A percentile compares a stretch with the other conserved stretches of the same genome.
Evolutionary conservation across 129 eudicot genomes (phyloP).

Genomic region (Saussurea involucrata): DNA sequence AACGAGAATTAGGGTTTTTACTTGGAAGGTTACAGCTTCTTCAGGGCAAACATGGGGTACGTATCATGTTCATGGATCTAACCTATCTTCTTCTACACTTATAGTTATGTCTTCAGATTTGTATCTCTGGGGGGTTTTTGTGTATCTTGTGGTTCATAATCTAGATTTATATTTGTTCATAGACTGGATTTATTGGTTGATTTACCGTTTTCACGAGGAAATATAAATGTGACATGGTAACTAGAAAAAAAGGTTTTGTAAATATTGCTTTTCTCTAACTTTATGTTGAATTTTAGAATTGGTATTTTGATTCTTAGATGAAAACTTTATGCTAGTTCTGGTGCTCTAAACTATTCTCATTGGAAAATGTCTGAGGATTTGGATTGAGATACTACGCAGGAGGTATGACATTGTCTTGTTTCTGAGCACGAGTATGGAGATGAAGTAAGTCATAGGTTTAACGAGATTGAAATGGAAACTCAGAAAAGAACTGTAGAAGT

Average conservation of each 20-base stretch:
- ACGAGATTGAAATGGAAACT: background rate
- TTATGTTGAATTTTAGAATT: background rate
- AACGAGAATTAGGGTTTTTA: conserved; percentile 26
- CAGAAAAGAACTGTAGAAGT: background rate
- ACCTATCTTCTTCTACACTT: background rate
- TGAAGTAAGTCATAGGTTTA: background rate
- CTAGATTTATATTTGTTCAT: background rate
- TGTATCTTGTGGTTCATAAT: background rate
- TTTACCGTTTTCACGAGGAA: background rate
- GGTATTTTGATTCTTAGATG: background rate
- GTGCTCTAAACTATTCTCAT: background rate
- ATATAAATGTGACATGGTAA: background rate
- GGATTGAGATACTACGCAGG: background rate
- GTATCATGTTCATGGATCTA: conserved; percentile 8
- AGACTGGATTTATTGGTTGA: background rate
- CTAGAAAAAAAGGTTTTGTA: background rate
- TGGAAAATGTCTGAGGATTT: background rate
- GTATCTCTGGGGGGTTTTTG: background rate
- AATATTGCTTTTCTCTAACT: background rate
- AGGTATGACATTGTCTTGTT: background rate
- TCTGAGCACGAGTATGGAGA: background rate
- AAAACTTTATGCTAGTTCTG: background rate
- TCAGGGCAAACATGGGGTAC: conserved; percentile 38
- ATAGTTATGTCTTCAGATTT: background rate
- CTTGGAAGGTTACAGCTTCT: conserved; percentile 7